Evolutionary conservation across 495 filamentous ascomycete genomes (phyloP), one percentile per base, ranked within the genome.

Genomic region (Tuber aestivum): DNA sequence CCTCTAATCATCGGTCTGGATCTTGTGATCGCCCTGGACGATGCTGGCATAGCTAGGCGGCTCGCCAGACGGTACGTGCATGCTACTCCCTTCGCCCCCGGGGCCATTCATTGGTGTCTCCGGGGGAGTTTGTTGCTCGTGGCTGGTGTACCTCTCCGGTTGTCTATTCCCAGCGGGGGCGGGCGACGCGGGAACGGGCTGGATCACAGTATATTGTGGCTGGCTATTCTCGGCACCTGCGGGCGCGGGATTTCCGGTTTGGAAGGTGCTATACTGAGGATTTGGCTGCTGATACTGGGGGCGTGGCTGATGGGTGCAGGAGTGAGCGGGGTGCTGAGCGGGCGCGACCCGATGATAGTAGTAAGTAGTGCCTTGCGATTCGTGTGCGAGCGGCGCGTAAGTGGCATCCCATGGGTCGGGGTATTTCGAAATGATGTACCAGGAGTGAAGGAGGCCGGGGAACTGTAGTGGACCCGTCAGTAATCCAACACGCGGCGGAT

Each of bases 381-480:
- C 90, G 45, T 86, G 85, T 20, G 87, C 86, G 70, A 91, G 83
- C 45, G 85, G 83, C 70, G 90, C 87, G 84, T 95, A 93, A 76
- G 88, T 87, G 77, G 88, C 89, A 41, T 88, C 84, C 74, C 86
- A 85, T 21, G 86, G 85, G 42, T 97, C 94, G 40, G 96, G 96
- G 84, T 92, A 93, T 83, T 92, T 91, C 83, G 91, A 86, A 86
- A 99, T 97, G 85, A 99, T 97, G 89, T 98, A 99, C 94, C 94
- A 98, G 82, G 95, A 89, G 85, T 99, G 95, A 10, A 99, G 85
- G 38, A 98, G 90, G 72, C 95, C 95, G 35, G 95, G 95, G 77
- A 99, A 78, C 87, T 88, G 56, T 41, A 37, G 56, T 8, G 20
- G 56, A 65, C 27, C 3, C 21, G 41, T 72, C 21, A 37, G 72